A percentile compares a stretch with the other conserved stretches of the same genome.
Evolutionary conservation across 202 grass and related monocot species (phyloP).

Genomic region (Dendrocalamus latiflorus): DNA sequence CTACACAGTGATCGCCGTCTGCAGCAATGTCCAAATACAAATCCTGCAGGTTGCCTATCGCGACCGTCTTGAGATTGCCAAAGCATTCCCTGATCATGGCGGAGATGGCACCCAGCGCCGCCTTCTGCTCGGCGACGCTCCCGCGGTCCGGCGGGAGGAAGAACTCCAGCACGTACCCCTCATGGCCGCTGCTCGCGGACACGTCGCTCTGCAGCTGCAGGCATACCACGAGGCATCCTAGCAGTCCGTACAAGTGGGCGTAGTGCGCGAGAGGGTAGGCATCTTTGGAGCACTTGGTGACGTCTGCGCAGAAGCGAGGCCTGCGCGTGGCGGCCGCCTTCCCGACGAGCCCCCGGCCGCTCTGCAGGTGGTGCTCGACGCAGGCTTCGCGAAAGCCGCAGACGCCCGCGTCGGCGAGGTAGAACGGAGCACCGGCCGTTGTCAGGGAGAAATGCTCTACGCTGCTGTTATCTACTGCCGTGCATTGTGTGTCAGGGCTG

Average conservation of each 20-base stretch:
- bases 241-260: conserved; percentile 49
- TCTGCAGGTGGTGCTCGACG: conserved; percentile 68
- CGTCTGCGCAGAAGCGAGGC: conserved; percentile 43
- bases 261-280: conserved; percentile 68
- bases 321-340: not conserved
- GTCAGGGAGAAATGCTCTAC: too few relatives aligned
- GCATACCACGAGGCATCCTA: conserved; percentile 39
- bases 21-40: not conserved
- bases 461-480: too few relatives aligned
- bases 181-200: not conserved
- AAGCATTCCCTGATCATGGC: conserved; percentile 21
- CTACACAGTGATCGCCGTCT: not conserved
- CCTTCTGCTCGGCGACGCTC: conserved; percentile 28
- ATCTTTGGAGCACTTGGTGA: conserved; percentile 51
- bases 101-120: conserved; percentile 12
- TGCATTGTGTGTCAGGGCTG: too few relatives aligned
- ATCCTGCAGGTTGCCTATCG: conserved; percentile 2
- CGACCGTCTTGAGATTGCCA: conserved; percentile 8
- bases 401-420: too few relatives aligned
- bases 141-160: conserved; percentile 53
- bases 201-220: not conserved
- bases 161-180: conserved; percentile 44
- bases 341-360: conserved; percentile 46
- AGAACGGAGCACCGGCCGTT: too few relatives aligned
- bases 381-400: too few relatives aligned